A percentile compares a stretch with the other conserved stretches of the same genome.
Evolutionary conservation across 305 asterid species (phyloP).

Genomic region (Stenogyne calaminthoides): DNA sequence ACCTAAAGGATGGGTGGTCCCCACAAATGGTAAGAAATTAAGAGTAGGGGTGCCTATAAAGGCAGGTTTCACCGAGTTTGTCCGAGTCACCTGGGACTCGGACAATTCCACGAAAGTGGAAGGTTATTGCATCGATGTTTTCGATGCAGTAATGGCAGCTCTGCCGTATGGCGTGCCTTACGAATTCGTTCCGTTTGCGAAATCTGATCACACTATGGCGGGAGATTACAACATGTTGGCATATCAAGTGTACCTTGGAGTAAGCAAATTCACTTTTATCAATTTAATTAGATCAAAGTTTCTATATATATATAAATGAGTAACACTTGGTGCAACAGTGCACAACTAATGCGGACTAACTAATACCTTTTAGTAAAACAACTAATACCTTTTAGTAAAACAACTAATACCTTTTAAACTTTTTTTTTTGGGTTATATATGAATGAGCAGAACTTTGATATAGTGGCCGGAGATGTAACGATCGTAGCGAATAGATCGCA

Average conservation of each 20-base stretch:
- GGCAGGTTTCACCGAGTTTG: constrained; percentile 48
- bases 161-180: constrained; percentile 52
- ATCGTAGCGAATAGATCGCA: constrained; percentile 58
- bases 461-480: constrained; percentile 63
- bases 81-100: constrained; percentile 40
- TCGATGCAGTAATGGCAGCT: constrained; percentile 50
- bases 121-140: constrained; percentile 60
- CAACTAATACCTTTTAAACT: too few species aligned
- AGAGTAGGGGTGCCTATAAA: constrained; percentile 57
- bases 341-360: neutral
- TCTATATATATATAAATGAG: neutral
- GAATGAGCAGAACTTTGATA: constrained; percentile 49
- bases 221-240: constrained; percentile 47
- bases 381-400: too few species aligned
- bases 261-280: constrained; percentile 26
- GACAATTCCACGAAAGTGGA: constrained; percentile 37
- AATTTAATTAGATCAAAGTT: neutral
- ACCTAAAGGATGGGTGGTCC: constrained; percentile 63
- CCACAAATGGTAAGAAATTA: constrained; percentile 54
- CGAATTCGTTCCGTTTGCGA: constrained; percentile 51
- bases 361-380: neutral
- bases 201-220: constrained; percentile 32
- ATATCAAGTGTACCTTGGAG: constrained; percentile 61
- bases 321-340: too few species aligned
- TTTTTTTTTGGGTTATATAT: neutral